phyloP scores from a whole-genome alignment of 2,329 filamentous ascomycete genomes.

The Didymella pomorum region DNA sequence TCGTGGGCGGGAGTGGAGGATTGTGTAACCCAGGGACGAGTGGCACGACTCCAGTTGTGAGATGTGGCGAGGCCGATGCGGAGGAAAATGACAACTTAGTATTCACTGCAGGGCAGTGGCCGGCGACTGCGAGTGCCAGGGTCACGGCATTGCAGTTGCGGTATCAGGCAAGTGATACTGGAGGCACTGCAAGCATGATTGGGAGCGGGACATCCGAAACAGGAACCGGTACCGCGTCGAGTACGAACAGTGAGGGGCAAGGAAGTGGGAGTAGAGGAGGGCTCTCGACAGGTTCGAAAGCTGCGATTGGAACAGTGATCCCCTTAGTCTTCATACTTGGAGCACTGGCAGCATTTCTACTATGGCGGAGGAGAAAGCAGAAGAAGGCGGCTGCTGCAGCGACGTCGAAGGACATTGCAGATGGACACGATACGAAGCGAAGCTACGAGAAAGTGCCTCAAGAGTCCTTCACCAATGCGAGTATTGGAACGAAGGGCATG shows the following conservation, averaged over 20 bases:
- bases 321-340: conserved; percentile 78
- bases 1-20: conserved; percentile 24
- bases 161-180: conserved; percentile 25
- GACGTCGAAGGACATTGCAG: conserved; percentile 2
- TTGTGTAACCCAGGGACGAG: conserved; percentile 25
- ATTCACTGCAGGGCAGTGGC: conserved; percentile 26
- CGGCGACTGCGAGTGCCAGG: conserved; percentile 18
- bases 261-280: conserved; percentile 51
- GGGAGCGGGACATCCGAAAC: too few species aligned
- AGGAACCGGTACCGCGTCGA: background rate
- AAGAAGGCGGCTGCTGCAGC: conserved; percentile 6
- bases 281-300: conserved; percentile 70
- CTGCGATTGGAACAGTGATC: conserved; percentile 88
- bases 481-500: background rate
- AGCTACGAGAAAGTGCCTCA: conserved; percentile 6
- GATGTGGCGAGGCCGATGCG: conserved; percentile 35
- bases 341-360: conserved; percentile 24
- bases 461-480: background rate
- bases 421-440: conserved; percentile 15
- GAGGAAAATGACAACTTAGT: conserved; percentile 29
- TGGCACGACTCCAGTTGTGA: conserved; percentile 23
- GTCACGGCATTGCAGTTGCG: conserved; percentile 30
- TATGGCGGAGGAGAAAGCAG: conserved; percentile 29
- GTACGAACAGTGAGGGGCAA: background rate
- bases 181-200: conserved; percentile 9